A percentile compares a stretch with the other conserved stretches of the same genome.
These are phyloP conservation scores for Circinella minor DNA, from an alignment of 371 early-diverging fungal species.

Conservation along the genomic window DNA sequence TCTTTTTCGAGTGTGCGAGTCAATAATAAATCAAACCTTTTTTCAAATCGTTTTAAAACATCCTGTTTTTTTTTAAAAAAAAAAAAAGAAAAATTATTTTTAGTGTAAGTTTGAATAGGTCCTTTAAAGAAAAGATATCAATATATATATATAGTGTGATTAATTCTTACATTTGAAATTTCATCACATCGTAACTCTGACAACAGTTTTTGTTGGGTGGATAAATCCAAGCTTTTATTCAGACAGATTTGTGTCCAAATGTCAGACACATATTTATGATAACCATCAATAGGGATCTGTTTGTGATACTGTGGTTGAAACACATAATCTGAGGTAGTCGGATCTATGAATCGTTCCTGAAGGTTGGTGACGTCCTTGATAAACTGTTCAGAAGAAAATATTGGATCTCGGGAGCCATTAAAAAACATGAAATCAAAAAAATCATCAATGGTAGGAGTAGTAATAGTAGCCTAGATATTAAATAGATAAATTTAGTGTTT, in stretches of 20 bases:
- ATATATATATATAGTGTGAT: too few species aligned
- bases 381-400: slow-evolving; percentile 86
- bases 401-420: slow-evolving; percentile 90
- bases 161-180: slow-evolving; percentile 69
- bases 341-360: slow-evolving; percentile 79
- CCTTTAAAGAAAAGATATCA: too few species aligned
- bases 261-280: slow-evolving; percentile 84
- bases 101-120: too few species aligned
- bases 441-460: slow-evolving; percentile 63
- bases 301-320: slow-evolving; percentile 90
- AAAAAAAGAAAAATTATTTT: too few species aligned
- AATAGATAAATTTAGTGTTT: too few species aligned
- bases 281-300: slow-evolving; percentile 95
- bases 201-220: slow-evolving; percentile 96
- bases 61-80: too few species aligned
- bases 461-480: too few species aligned
- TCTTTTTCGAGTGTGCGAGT: too few species aligned
- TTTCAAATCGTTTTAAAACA: too few species aligned
- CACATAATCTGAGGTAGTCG: slow-evolving; percentile 71
- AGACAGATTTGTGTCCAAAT: slow-evolving; percentile 95
- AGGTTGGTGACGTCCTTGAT: slow-evolving; percentile 72
- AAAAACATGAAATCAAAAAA: slow-evolving; percentile 93
- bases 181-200: slow-evolving; percentile 98
- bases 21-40: too few species aligned
- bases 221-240: slow-evolving; percentile 95